Conservation (phyloP, 176 grass and related monocot species). For the Avena sativa region DNA sequence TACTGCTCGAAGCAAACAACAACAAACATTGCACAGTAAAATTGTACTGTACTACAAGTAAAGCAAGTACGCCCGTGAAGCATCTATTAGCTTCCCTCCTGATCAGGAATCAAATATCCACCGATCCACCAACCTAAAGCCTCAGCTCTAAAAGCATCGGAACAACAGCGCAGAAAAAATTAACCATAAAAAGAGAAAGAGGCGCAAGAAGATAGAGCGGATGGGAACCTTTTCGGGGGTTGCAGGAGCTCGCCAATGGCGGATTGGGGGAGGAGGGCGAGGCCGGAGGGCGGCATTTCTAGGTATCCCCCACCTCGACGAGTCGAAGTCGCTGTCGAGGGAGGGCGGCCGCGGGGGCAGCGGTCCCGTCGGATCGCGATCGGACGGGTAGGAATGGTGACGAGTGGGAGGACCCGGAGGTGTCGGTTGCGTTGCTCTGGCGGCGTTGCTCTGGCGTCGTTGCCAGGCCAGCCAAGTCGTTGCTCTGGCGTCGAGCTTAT, state of each 20-base stretch:
- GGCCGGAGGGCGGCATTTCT: slow-evolving; percentile 35
- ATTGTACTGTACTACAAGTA: neutral
- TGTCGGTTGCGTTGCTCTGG: slow-evolving; percentile 28
- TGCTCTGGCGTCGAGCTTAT: slow-evolving; percentile 32
- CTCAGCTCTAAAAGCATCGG: slow-evolving; percentile 4
- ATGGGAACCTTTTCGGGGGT: neutral
- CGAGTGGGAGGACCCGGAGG: neutral
- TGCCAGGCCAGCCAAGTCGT: slow-evolving; percentile 26
- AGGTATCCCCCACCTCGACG: slow-evolving; percentile 18
- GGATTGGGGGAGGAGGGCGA: neutral
- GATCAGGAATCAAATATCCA: neutral
- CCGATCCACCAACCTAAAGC: slow-evolving; percentile 1
- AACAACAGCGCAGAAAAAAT: neutral
- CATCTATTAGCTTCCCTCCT: neutral
- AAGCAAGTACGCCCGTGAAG: slow-evolving; percentile 43
- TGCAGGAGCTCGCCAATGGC: slow-evolving; percentile 23
- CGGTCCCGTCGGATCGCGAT: slow-evolving; percentile 51
- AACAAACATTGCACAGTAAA: slow-evolving; percentile 10
- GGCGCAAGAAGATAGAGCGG: neutral
- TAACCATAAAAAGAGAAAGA: neutral
- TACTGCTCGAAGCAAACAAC: neutral
- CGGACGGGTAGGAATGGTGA: slow-evolving; percentile 27
- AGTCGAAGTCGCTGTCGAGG: slow-evolving; percentile 39
- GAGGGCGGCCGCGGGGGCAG: neutral
- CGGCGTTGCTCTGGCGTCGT: slow-evolving; percentile 14